Base-by-base conservation (phyloP, 345 rosid species). In the Ceriops decandra region DNA sequence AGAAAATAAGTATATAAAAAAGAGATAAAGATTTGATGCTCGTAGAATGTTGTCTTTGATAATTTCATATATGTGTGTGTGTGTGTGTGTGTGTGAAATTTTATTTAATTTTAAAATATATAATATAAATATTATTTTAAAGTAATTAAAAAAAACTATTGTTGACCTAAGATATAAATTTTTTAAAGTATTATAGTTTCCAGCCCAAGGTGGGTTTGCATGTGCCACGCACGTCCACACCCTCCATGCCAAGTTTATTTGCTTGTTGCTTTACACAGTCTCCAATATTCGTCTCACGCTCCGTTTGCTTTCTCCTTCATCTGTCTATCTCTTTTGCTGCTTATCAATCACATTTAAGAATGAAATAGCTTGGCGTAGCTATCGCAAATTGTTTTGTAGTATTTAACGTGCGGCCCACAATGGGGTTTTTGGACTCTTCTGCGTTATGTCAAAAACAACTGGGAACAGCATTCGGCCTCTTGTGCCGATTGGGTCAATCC, bases 381-480 rank as follows among this genome's bases (percentile, higher is more conserved):
- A 52, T 35, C 35, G 11, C 24, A 5, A 15, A 52, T 28, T 1
- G 20, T 36, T 26, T 56, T 28, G 26, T 49, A n/a, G 8, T 10
- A 62, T 20, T 36, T 30, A 73, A 46, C 71, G 79, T 71, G 75
- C 62, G 79, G 57, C 75, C 84, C 82, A 72, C 77, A 24, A 5
- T 7, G 30, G 28, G 58, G 28, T 16, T 58, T 78, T 80, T 77
- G 83, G 62, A 70, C 28, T 68, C 49, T 77, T 63, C 52, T 35
- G 75, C 27, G 76, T 77, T 77, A 64, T 84, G 90, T 86, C 86
- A 84, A 82, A 80, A 82, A 82, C 81, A 82, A 79, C 76, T 49
- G 53, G 77, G 75, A 72, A 69, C 72, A 76, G 69, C 67, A 60
- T 81, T 81, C 68, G 86, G 77, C 84, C 49, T 38, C 68, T 75